Evolutionary conservation across 352 stramenopile genomes (phyloP), one percentile per base, ranked within the genome.

Genomic region (Halophytophthora polymorphica): DNA sequence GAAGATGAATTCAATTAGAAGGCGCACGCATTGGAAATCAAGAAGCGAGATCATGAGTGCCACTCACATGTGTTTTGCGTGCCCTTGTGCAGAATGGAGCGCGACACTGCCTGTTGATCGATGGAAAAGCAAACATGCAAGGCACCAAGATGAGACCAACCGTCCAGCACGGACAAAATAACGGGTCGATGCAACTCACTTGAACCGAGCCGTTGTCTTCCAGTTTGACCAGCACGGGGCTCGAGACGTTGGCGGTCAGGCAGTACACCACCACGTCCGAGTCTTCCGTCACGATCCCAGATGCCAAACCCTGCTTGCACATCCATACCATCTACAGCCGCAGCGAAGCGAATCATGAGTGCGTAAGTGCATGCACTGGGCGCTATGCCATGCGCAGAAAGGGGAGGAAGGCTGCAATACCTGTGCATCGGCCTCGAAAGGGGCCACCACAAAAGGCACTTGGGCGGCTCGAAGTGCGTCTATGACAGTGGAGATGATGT

Each of bases 251-350:
- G 12, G 69, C 63, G 3, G 78, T 69, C 23, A 88, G 40, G 70
- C 77, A 86, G 53, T 91, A 91, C 6, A 91, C 71, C 14, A 91
- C 65, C 44, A 91, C 76, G 40, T 91, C 77, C 54, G 81, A 91
- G 59, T 89, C 81, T 60, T 91, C 81, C 17, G 77, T 89, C n/a
- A 91, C 63, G 56, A 91, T 91, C 18, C 72, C 81, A 18, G 67
- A 68, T 1, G 76, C 76, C 12, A 69, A 42, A 0, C 73, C 66
- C 25, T 66, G 53, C 42, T 88, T 89, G 59, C 77, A 89, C 66
- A 91, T 80, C 75, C 77, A 91, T 29, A 86, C 81, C 76, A 91
- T 86, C 64, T 88, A 49, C 15, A 39, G 6, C 33, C 29, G 31
- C 18, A 35, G 46, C 22, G n/a, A 31, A 31, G 17, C 25, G 10